A percentile compares a stretch with the other conserved stretches of the same genome.
These are phyloP conservation scores for Sporothrix humicola DNA, from an alignment of 2,329 filamentous ascomycete genomes.

Conservation along the genomic window DNA sequence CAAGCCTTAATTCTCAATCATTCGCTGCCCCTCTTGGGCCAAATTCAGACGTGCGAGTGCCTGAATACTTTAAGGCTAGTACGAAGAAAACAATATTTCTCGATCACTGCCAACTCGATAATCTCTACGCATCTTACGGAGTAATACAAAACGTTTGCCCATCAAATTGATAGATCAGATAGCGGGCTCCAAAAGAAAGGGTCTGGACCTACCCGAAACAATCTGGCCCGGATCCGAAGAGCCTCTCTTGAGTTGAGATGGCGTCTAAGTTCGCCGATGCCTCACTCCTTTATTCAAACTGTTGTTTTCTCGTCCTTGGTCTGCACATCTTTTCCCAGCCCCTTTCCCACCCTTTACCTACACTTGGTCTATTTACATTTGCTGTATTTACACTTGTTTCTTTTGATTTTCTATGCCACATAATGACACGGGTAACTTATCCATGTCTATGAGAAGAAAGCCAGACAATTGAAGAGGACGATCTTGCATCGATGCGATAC, in stretches of 20 bases:
- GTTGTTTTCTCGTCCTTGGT: not conserved
- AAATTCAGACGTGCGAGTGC: too few relatives aligned
- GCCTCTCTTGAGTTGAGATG: not conserved
- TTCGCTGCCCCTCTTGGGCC: too few relatives aligned
- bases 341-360: not conserved
- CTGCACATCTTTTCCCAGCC: not conserved
- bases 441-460: not conserved
- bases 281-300: not conserved
- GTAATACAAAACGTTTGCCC: too few relatives aligned
- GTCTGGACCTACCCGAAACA: not conserved
- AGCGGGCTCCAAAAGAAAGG: not conserved
- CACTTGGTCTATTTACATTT: not conserved
- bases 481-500: too few relatives aligned
- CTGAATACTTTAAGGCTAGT: too few relatives aligned
- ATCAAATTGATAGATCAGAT: not conserved
- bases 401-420: not conserved
- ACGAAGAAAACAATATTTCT: too few relatives aligned
- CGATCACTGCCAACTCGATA: too few relatives aligned
- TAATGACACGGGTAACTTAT: not conserved
- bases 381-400: not conserved
- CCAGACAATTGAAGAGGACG: not conserved
- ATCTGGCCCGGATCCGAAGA: constrained; percentile 9
- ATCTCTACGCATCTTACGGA: too few relatives aligned
- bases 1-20: too few relatives aligned
- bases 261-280: not conserved